Evolutionary conservation across 306 rosid genomes (phyloP).

Genomic region (Arachis hypogaea): DNA sequence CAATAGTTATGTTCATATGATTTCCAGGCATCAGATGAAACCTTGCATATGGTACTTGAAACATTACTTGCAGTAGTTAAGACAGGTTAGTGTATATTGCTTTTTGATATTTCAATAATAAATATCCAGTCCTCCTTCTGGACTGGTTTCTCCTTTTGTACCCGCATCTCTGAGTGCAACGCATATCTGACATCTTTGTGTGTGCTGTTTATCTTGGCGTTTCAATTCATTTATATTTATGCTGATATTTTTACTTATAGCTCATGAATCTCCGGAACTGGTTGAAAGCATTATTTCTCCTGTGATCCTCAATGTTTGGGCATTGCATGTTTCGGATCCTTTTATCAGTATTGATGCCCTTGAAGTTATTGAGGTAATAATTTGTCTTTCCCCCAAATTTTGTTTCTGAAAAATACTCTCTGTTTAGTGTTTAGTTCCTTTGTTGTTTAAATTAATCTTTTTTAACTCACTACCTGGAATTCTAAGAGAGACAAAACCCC

Average conservation of each 20-base stretch:
- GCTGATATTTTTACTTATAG: slow-evolving; percentile 47
- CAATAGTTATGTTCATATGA: slow-evolving; percentile 40
- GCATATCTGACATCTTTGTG: neutral
- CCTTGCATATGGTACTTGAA: slow-evolving; percentile 90
- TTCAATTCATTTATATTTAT: slow-evolving; percentile 32
- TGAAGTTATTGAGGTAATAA: slow-evolving; percentile 90
- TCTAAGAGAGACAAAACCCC: no score
- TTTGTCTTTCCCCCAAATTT: slow-evolving; percentile 20
- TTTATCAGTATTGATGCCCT: slow-evolving; percentile 89
- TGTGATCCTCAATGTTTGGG: slow-evolving; percentile 83
- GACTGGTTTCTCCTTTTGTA: neutral
- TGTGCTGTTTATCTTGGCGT: slow-evolving; percentile 5
- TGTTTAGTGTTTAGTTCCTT: slow-evolving; percentile 13
- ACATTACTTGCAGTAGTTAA: slow-evolving; percentile 75
- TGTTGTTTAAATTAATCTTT: slow-evolving; percentile 14
- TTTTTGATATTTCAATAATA: slow-evolving; percentile 1
- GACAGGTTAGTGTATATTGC: slow-evolving; percentile 60
- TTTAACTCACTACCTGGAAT: neutral
- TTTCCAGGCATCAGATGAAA: slow-evolving; percentile 87
- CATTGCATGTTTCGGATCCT: slow-evolving; percentile 86
- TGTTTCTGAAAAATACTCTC: slow-evolving; percentile 27
- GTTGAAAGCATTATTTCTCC: slow-evolving; percentile 83
- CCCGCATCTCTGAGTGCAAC: neutral
- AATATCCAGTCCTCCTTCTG: neutral
- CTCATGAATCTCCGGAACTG: slow-evolving; percentile 60